A percentile compares a stretch with the other conserved stretches of the same genome.
These are phyloP conservation scores for Botrytis deweyae DNA, from an alignment of 2,329 filamentous ascomycete species.

Conservation along the genomic window DNA sequence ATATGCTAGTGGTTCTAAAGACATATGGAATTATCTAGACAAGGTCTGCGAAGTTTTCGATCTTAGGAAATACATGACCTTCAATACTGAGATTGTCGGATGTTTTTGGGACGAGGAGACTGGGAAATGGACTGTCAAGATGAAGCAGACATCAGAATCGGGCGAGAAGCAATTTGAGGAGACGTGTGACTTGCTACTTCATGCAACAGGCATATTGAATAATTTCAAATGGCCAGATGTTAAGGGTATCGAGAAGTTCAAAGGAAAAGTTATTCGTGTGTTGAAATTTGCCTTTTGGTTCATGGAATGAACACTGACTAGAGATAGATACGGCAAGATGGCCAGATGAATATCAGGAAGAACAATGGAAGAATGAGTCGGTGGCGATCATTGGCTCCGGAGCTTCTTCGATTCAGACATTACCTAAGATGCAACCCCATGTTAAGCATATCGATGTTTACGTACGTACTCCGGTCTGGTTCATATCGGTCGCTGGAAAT, in stretches of 20 bases:
- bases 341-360: constrained; percentile 40
- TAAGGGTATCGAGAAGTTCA: constrained; percentile 47
- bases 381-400: constrained; percentile 44
- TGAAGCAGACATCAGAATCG: constrained; percentile 41
- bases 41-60: constrained; percentile 50
- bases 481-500: constrained; percentile 47
- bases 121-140: constrained; percentile 51
- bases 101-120: constrained; percentile 50
- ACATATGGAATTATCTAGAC: constrained; percentile 52
- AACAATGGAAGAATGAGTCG: constrained; percentile 37
- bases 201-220: constrained; percentile 34
- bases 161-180: constrained; percentile 30
- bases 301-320: background rate
- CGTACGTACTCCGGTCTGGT: constrained; percentile 52
- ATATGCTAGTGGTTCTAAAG: constrained; percentile 56
- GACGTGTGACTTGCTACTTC: constrained; percentile 31
- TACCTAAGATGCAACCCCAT: constrained; percentile 43
- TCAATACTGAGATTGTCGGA: constrained; percentile 48
- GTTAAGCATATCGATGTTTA: constrained; percentile 49
- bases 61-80: constrained; percentile 52
- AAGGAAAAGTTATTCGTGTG: constrained; percentile 47
- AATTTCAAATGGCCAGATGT: constrained; percentile 48
- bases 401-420: constrained; percentile 41
- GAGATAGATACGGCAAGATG: constrained; percentile 46
- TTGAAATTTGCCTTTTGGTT: background rate